phyloP scores from a whole-genome alignment of 768 basidiomycete species.

The Inosperma sp. region DNA sequence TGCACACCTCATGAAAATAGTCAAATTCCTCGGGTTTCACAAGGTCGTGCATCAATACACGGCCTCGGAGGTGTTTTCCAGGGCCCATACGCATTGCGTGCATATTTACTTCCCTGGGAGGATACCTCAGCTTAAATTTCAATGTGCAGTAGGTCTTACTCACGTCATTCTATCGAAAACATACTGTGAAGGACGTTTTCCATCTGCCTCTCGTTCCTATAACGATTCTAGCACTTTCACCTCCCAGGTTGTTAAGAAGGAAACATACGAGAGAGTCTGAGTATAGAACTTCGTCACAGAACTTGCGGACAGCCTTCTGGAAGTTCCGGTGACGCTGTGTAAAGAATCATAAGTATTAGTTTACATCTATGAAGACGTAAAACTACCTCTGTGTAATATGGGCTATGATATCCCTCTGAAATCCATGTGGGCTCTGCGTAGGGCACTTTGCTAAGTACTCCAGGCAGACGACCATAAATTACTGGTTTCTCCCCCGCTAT shows the following conservation, averaged over 20 bases:
- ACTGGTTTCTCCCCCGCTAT: conserved; percentile 58
- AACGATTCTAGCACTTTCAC: not conserved
- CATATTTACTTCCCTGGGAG: conserved; percentile 59
- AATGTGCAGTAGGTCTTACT: conserved; percentile 37
- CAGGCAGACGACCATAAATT: conserved; percentile 46
- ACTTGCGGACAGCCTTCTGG: conserved; percentile 59
- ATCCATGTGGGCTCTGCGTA: conserved; percentile 91
- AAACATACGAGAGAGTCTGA: conserved; percentile 36
- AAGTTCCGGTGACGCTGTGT: conserved; percentile 52
- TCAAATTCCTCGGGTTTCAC: conserved; percentile 86
- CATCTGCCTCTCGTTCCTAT: conserved; percentile 68
- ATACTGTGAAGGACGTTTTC: conserved; percentile 74
- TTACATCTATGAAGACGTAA: not conserved
- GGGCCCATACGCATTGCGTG: conserved; percentile 95
- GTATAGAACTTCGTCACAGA: conserved; percentile 64
- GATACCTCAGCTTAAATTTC: conserved; percentile 27
- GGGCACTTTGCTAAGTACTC: conserved; percentile 68
- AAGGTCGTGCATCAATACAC: conserved; percentile 72
- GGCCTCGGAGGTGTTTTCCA: conserved; percentile 85
- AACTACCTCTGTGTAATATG: conserved; percentile 67
- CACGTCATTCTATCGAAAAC: conserved; percentile 88
- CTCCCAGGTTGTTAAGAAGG: not conserved
- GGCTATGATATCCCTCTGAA: conserved; percentile 61
- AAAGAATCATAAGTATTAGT: conserved; percentile 3
- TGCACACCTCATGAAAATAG: conserved; percentile 75